Percentiles rank a stretch among this genome's conserved stretches.
Conservation (phyloP, 2,329 filamentous ascomycete genomes). For the Pseudogymnoascus sp. region DNA sequence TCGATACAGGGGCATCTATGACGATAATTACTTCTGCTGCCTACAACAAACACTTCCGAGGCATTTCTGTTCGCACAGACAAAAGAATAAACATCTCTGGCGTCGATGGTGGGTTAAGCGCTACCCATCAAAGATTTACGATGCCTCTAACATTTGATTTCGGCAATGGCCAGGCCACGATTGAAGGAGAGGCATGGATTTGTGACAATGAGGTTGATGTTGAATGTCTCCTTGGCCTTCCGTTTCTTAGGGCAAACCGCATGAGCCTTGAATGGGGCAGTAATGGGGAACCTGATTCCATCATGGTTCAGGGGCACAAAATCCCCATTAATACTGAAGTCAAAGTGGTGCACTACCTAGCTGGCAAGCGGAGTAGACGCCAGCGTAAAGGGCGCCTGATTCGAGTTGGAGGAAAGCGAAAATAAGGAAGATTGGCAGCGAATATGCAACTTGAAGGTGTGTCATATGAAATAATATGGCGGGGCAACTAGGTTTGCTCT, state of each 20-base stretch:
- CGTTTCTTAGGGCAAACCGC: background rate
- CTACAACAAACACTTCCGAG: background rate
- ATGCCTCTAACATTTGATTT: slow-evolving; percentile 4
- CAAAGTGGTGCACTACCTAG: background rate
- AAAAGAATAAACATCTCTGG: background rate
- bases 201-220: background rate
- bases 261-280: slow-evolving; percentile 2
- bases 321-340: background rate
- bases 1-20: background rate
- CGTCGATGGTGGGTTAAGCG: background rate
- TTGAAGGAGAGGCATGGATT: background rate
- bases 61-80: background rate
- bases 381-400: background rate
- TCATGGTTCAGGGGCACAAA: background rate
- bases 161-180: background rate
- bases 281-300: background rate
- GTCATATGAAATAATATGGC: background rate
- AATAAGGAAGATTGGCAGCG: background rate
- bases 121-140: background rate
- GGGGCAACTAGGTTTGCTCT: background rate
- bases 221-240: background rate
- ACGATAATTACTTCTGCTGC: background rate
- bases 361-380: background rate
- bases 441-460: background rate
- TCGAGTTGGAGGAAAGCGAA: background rate